Conservation (phyloP, 768 basidiomycete species). For the Pulveroboletus ravenelii region DNA sequence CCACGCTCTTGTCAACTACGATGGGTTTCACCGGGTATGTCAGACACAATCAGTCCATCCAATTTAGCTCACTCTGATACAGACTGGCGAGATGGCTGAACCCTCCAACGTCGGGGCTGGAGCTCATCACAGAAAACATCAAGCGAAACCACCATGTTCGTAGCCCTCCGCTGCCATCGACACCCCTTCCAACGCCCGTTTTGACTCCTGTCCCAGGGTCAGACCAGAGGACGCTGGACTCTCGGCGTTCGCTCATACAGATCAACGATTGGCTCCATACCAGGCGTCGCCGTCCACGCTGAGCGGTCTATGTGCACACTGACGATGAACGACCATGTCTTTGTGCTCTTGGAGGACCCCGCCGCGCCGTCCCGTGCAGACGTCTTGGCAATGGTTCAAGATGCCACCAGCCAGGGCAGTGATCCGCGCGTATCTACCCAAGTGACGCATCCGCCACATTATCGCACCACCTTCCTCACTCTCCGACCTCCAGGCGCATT, state of each 20-base stretch:
- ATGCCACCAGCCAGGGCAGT: conserved; percentile 33
- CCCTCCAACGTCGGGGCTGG: conserved; percentile 68
- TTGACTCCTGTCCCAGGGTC: conserved; percentile 42
- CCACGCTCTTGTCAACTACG: conserved; percentile 9
- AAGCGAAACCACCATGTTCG: conserved; percentile 62
- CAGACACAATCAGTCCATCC: not conserved
- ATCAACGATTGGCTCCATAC: conserved; percentile 58
- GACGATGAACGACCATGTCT: conserved; percentile 77
- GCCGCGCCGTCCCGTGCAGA: conserved; percentile 65
- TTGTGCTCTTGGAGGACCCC: conserved; percentile 75
- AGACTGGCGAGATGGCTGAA: conserved; percentile 81
- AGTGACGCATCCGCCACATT: conserved; percentile 45
- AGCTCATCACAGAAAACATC: conserved; percentile 67
- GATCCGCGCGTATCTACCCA: conserved; percentile 15
- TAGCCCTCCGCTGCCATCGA: conserved; percentile 13
- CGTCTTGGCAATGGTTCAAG: conserved; percentile 36
- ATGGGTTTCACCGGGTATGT: conserved; percentile 63
- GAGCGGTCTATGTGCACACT: conserved; percentile 74
- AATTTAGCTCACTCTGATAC: not conserved
- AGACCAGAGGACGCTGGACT: conserved; percentile 59
- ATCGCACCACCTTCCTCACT: conserved; percentile 72
- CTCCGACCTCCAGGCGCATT: conserved; percentile 68
- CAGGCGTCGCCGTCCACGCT: conserved; percentile 44
- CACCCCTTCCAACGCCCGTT: conserved; percentile 10
- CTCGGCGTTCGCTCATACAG: conserved; percentile 70